Evolutionary conservation across 805 yeast species (phyloP).

Genomic region (Metschnikowia arizonensis): DNA sequence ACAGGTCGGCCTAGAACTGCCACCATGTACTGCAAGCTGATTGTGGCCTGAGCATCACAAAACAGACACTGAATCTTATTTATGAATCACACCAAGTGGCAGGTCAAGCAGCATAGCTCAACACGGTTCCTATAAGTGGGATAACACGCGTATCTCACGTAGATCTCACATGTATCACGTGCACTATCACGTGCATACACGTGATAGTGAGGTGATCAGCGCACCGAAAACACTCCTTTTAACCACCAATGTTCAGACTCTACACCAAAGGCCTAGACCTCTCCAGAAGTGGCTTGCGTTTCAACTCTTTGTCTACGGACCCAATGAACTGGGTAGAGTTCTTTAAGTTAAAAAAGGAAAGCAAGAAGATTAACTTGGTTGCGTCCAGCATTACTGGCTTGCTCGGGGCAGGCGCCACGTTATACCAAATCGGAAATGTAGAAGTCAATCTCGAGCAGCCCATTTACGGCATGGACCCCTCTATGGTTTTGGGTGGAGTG

Average conservation of each 20-base stretch:
- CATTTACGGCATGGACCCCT: constrained; percentile 85
- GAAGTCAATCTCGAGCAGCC: constrained; percentile 86
- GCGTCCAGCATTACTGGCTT: constrained; percentile 68
- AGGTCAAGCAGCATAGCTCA: too few relatives aligned
- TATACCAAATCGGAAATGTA: constrained; percentile 71
- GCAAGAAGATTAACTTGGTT: constrained; percentile 62
- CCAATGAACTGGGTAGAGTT: constrained; percentile 74
- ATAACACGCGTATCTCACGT: too few relatives aligned
- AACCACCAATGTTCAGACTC: constrained; percentile 4
- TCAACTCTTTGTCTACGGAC: constrained; percentile 20
- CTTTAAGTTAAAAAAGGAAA: constrained; percentile 68
- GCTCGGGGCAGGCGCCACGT: constrained; percentile 61
- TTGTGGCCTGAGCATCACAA: too few relatives aligned
- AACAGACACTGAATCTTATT: too few relatives aligned
- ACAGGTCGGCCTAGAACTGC: not conserved
- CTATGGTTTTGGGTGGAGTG: constrained; percentile 72
- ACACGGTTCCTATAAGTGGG: too few relatives aligned
- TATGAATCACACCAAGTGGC: too few relatives aligned
- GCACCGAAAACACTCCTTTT: constrained; percentile 2
- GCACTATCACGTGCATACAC: not conserved
- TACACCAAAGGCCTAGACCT: not conserved
- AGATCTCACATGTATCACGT: too few relatives aligned
- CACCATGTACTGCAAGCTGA: not conserved
- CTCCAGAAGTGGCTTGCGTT: constrained; percentile 14
- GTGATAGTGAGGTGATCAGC: constrained; percentile 2